phyloP scores from a whole-genome alignment of 305 asterid genomes.

The Solanum aculeatissimum region DNA sequence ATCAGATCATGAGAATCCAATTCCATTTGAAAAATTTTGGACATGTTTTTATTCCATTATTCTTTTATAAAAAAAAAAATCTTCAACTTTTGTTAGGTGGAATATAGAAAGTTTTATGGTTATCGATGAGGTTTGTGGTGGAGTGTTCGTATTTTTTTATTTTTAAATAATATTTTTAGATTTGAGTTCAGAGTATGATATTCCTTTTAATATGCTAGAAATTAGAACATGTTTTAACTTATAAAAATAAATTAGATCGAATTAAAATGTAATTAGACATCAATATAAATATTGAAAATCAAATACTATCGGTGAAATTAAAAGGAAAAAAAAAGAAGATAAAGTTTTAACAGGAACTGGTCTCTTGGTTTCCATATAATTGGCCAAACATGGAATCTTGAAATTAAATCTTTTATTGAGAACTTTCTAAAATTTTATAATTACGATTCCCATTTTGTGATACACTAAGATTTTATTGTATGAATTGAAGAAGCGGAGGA shows the following conservation, averaged over 20 bases:
- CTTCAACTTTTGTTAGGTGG: not conserved
- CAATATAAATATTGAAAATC: not conserved
- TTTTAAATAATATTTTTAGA: not conserved
- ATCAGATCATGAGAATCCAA: not conserved
- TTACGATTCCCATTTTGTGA: not conserved
- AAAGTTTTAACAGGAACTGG: not conserved
- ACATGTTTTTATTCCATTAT: not conserved
- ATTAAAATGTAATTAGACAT: not conserved
- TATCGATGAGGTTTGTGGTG: not conserved
- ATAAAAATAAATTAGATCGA: not conserved
- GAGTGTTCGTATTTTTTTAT: too few relatives aligned
- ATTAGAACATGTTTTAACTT: rapidly evolving
- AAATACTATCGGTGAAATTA: too few relatives aligned
- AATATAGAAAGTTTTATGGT: not conserved
- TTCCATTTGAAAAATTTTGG: not conserved
- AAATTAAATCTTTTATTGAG: not conserved
- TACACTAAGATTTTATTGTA: not conserved
- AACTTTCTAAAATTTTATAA: not conserved
- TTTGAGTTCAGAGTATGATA: not conserved
- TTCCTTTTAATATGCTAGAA: not conserved
- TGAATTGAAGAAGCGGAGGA: not conserved
- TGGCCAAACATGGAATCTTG: not conserved
- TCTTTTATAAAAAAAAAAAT: not conserved
- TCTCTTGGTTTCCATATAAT: not conserved
- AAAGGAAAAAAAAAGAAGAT: not conserved